phyloP scores from a whole-genome alignment of 345 rosid species.

The Dipteronia sinensis region DNA sequence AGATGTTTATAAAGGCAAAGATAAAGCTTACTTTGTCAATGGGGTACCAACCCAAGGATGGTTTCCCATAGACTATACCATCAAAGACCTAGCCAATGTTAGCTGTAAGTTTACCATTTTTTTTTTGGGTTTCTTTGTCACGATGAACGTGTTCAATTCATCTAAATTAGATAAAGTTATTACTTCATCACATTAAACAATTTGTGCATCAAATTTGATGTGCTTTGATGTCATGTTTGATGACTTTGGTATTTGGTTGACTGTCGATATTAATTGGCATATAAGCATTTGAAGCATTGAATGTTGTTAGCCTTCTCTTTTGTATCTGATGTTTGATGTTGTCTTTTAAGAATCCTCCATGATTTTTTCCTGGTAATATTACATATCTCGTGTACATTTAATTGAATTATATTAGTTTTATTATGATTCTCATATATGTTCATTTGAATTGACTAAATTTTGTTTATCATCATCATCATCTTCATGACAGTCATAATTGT shows the following conservation, averaged over 20 bases:
- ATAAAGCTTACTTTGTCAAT: conserved; percentile 47
- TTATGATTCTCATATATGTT: not conserved
- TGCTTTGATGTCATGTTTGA: not conserved
- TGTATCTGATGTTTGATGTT: not conserved
- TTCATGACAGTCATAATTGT: not conserved
- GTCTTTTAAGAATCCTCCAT: not conserved
- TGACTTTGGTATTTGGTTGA: not conserved
- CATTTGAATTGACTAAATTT: not conserved
- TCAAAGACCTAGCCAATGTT: conserved; percentile 24
- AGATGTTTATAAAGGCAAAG: not conserved
- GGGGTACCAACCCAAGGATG: conserved; percentile 56
- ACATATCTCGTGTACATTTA: not conserved
- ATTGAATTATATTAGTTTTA: not conserved
- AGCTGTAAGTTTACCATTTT: conserved; percentile 20
- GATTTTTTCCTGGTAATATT: not conserved
- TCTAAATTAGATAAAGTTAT: not conserved
- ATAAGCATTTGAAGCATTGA: not conserved
- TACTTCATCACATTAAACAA: not conserved
- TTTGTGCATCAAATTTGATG: not conserved
- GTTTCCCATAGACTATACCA: conserved; percentile 77
- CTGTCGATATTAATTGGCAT: not conserved
- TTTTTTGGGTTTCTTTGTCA: not conserved
- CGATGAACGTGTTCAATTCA: not conserved
- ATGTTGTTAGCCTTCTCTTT: not conserved
- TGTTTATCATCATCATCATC: not conserved